phyloP scores from a whole-genome alignment of 768 basidiomycete species.

The Psilocybe sp. region DNA sequence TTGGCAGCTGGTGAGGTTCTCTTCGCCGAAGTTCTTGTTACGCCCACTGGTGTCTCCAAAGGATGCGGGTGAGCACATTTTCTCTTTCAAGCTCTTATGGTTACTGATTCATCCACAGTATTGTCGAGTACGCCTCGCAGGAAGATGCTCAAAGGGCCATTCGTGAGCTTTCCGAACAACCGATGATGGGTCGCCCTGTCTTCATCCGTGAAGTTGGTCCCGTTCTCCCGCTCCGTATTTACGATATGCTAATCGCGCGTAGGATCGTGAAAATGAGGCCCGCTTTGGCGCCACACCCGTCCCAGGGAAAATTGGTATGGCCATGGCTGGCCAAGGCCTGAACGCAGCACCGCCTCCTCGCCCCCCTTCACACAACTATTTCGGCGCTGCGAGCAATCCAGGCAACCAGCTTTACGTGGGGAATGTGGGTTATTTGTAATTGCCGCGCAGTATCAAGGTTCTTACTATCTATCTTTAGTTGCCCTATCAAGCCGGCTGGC shows the following conservation, averaged over 20 bases:
- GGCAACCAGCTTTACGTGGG: slow-evolving; percentile 93
- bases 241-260: slow-evolving; percentile 6
- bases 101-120: slow-evolving; percentile 45
- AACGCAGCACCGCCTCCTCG: slow-evolving; percentile 80
- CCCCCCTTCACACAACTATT: slow-evolving; percentile 77
- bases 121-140: slow-evolving; percentile 89
- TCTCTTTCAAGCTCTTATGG: slow-evolving; percentile 9
- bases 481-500: slow-evolving; percentile 98
- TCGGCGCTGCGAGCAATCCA: slow-evolving; percentile 59
- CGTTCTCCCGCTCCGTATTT: not conserved
- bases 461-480: slow-evolving; percentile 45
- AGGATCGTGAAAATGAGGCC: slow-evolving; percentile 97
- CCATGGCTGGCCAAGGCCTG: slow-evolving; percentile 89
- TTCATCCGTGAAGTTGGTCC: slow-evolving; percentile 88
- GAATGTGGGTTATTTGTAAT: slow-evolving; percentile 53
- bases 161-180: slow-evolving; percentile 84
- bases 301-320: slow-evolving; percentile 94
- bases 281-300: slow-evolving; percentile 95
- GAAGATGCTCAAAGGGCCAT: slow-evolving; percentile 91
- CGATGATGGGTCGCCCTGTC: slow-evolving; percentile 89
- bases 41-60: slow-evolving; percentile 95
- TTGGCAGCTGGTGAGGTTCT: slow-evolving; percentile 98
- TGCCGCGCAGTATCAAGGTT: not conserved
- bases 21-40: slow-evolving; percentile 98
- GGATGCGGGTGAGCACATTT: slow-evolving; percentile 87